Evolutionary conservation across 2,329 filamentous ascomycete species (phyloP), one percentile per base, ranked within the genome.

Genomic region (Ceratocystiopsis minuta): DNA sequence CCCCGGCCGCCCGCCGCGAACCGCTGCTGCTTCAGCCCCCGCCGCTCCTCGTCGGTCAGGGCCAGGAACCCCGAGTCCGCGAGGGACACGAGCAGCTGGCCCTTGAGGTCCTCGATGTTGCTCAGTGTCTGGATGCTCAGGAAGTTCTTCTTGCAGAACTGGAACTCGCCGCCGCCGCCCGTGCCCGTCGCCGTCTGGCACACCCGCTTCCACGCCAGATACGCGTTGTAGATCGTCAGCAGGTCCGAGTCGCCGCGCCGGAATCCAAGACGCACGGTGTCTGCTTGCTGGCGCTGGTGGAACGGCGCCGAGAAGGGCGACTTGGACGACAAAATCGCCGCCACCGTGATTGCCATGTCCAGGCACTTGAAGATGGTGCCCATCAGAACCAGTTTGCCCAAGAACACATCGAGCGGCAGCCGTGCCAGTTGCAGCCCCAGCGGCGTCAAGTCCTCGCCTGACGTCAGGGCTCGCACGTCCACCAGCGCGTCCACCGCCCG

Each of bases 41-140:
- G 66, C 37, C 80, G 73, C 56, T 95, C 86, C 3, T 79, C 74
- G 0, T 75, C 66, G 0, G 81, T 81, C 2, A 95, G 66, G 12
- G 71, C 72, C 6, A 96, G 62, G 48, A 95, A 81, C 0, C 85
- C 84, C 1, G 86, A 83, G 51, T 96, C 90, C 7, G 80, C 80
- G 1, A 98, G 68, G 0, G 84, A 81, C 2, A 83, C 78, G 1
- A 95, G 67, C 0, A 98, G 72, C 53, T 98, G 90, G 7, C 82
- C 81, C 59, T 96, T 98, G 41, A 96, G 70, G 51, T 98, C 90
- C 57, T 98, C 90, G 48, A 98, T 94, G 48, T 90, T 93, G 38
- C 76, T 68, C 4, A 98, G 68, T 4, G 84, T 90, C 56, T 92
- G 86, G n/a, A 80, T 71, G 46, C 79, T 88, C 41, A 98, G 71